Percentiles rank a stretch among this genome's conserved stretches.
phyloP scores from a whole-genome alignment of 2,329 filamentous ascomycete genomes.

The Cladosporium sp. region DNA sequence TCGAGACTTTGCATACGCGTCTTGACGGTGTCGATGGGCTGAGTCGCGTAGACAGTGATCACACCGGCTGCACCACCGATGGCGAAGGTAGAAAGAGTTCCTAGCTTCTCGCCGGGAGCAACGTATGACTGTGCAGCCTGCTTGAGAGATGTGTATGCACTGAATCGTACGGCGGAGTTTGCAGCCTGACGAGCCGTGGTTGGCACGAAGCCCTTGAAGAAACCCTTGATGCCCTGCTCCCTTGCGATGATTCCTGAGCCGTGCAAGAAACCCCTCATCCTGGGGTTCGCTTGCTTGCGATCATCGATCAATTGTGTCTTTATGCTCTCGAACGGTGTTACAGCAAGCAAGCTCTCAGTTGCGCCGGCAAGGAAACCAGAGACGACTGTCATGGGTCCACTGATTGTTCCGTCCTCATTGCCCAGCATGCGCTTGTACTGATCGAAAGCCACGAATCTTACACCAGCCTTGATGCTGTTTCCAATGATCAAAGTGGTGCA shows the following conservation, averaged over 20 bases:
- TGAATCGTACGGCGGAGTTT: conserved; percentile 88
- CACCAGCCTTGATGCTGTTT: conserved; percentile 93
- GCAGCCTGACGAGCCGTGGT: conserved; percentile 93
- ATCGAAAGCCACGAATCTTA: conserved; percentile 95
- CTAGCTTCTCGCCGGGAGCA: conserved; percentile 90
- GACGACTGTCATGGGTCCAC: conserved; percentile 83
- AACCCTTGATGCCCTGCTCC: conserved; percentile 83
- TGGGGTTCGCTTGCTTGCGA: conserved; percentile 76
- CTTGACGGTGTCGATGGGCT: conserved; percentile 88
- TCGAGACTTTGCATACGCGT: conserved; percentile 96
- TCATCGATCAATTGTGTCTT: conserved; percentile 99
- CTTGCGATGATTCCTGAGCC: conserved; percentile 81
- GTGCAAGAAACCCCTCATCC: conserved; percentile 88
- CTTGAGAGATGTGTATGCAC: conserved; percentile 87
- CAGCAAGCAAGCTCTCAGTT: conserved; percentile 86
- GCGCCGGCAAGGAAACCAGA: conserved; percentile 93
- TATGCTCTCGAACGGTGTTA: conserved; percentile 96
- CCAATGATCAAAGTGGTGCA: conserved; percentile 96
- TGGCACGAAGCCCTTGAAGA: conserved; percentile 95
- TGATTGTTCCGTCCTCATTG: conserved; percentile 82
- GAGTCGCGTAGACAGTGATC: conserved; percentile 75
- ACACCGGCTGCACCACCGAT: conserved; percentile 85
- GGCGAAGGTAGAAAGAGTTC: conserved; percentile 79
- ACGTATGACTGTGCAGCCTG: conserved; percentile 92
- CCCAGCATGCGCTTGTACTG: conserved; percentile 81